phyloP scores from a whole-genome alignment of 2,329 filamentous ascomycete species.

The Tolypocladium inflatum region DNA sequence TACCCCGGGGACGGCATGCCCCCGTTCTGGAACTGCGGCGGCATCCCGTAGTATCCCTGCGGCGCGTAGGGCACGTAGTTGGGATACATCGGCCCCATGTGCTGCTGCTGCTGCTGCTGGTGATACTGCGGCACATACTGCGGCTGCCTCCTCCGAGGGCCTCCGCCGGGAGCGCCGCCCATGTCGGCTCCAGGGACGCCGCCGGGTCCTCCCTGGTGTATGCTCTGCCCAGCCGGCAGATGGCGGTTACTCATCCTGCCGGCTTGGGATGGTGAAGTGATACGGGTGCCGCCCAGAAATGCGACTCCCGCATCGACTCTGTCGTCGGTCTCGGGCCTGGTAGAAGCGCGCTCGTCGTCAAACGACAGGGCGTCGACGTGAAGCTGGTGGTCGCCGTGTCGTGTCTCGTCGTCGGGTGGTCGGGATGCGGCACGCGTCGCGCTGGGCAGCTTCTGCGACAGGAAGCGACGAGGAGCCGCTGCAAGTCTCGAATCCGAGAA shows the following conservation, averaged over 20 bases:
- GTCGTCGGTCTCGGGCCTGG: conserved; percentile 6
- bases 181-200: conserved; percentile 24
- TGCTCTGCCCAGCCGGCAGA: conserved; percentile 67
- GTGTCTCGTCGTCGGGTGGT: conserved; percentile 1
- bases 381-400: background rate
- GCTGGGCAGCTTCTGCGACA: background rate
- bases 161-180: conserved; percentile 23
- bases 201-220: conserved; percentile 33
- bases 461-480: background rate
- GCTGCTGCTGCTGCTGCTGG: conserved; percentile 31
- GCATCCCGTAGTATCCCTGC: conserved; percentile 41
- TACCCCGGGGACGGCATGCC: conserved; percentile 36
- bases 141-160: conserved; percentile 26
- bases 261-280: conserved; percentile 41
- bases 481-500: background rate
- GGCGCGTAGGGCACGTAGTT: conserved; percentile 41
- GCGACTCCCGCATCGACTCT: conserved; percentile 21
- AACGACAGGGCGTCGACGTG: background rate
- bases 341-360: background rate
- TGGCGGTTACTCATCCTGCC: conserved; percentile 70
- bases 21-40: conserved; percentile 48
- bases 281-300: conserved; percentile 22
- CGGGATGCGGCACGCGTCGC: background rate
- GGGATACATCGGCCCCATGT: conserved; percentile 39
- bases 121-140: conserved; percentile 28